A percentile compares a stretch with the other conserved stretches of the same genome.
These are phyloP conservation scores for Colletotrichum cuscutae DNA, from an alignment of 2,329 filamentous ascomycete species.

Conservation along the genomic window DNA sequence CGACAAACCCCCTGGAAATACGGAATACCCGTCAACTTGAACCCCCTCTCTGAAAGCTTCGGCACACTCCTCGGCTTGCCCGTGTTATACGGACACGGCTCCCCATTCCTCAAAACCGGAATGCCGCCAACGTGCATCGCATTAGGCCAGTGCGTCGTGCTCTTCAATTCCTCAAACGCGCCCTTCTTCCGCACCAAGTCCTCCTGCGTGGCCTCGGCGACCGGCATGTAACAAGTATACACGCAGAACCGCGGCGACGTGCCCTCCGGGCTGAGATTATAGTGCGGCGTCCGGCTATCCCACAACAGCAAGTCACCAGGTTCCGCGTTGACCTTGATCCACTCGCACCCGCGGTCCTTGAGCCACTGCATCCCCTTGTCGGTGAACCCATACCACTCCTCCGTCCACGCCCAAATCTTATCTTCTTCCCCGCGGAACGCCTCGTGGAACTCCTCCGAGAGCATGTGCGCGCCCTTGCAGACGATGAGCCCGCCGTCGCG, in stretches of 20 bases:
- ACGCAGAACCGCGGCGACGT: conserved; percentile 36
- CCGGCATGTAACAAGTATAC: conserved; percentile 39
- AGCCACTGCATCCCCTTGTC: conserved; percentile 36
- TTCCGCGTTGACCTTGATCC: conserved; percentile 43
- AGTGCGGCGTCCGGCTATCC: conserved; percentile 40
- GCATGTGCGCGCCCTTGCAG: conserved; percentile 21
- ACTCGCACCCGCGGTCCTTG: conserved; percentile 28
- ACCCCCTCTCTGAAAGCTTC: conserved; percentile 35
- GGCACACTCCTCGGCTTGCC: conserved; percentile 38
- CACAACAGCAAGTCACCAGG: conserved; percentile 49
- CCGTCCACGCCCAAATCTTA: conserved; percentile 40
- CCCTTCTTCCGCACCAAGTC: conserved; percentile 32
- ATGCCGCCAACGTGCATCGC: conserved; percentile 21
- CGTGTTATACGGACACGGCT: conserved; percentile 19
- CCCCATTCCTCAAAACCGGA: conserved; percentile 1
- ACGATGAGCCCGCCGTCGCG: conserved; percentile 17
- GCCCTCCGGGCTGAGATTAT: conserved; percentile 31
- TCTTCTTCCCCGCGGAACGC: conserved; percentile 13
- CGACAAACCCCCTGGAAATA: conserved; percentile 17
- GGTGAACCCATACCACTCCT: conserved; percentile 36
- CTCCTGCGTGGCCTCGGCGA: conserved; percentile 35
- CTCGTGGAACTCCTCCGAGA: conserved; percentile 36
- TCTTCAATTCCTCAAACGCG: conserved; percentile 39
- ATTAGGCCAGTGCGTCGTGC: conserved; percentile 45
- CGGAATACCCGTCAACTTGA: conserved; percentile 12